Evolutionary conservation across 495 filamentous ascomycete species (phyloP), one percentile per base, ranked within the genome.

Genomic region (Tricharina praecox): DNA sequence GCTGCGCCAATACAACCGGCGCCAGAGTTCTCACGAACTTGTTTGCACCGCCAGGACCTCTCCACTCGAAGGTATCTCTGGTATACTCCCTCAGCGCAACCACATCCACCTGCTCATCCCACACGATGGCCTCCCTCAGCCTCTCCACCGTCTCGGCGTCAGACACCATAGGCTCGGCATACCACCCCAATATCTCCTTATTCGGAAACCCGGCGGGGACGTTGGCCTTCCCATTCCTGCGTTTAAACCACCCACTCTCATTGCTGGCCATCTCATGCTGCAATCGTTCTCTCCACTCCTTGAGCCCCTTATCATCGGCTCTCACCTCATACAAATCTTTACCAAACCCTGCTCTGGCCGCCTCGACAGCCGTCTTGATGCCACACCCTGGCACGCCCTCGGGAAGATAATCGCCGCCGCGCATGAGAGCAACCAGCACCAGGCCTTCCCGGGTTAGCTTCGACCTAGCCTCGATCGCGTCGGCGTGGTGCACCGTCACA

Each of bases 391-490:
- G 78, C 15, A 99, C 77, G 0, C 92, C 92, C 45, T 82, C 84
- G 1, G 90, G 85, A 8, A 87, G 64, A 55, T 99, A 99, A 62
- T 99, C 92, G 4, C 90, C 90, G 8, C 92, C 90, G 58, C 85
- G 93, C 71, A 99, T 87, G 60, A 99, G 67, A 0, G 92, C 92
- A 28, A 99, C 78, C 11, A 99, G 61, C 30, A 96, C 78, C 88
- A 99, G 95, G 1, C 86, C 90, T 46, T 86, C 75, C 34, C 78
- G 71, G 54, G 85, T 79, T 21, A 99, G 64, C 4, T 76, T 76
- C 8, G 62, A 66, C 0, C 59, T 66, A 2, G 62, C 65, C 58
- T 76, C 72, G 0, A 67, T 72, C 18, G 72, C 59, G 4, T 70
- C 64, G 4, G 68, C 68, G 35, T 81, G 69, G 53, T 93, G 90